phyloP scores from a whole-genome alignment of 179 eudicot genomes.

The Silene noctiflora region DNA sequence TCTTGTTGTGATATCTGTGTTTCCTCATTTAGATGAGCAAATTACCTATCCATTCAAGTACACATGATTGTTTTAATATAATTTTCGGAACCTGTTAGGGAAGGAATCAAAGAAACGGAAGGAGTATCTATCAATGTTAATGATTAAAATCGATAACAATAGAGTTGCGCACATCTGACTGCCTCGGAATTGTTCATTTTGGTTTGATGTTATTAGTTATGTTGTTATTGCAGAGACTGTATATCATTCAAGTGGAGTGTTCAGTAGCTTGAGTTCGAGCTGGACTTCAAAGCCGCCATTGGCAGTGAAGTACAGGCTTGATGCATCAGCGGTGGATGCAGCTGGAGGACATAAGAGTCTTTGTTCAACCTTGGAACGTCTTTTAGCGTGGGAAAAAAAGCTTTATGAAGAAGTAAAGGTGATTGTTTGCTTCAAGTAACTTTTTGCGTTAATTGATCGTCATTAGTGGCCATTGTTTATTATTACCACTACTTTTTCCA shows the following conservation, averaged over 20 bases:
- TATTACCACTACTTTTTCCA: slow-evolving; percentile 13
- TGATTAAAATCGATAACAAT: neutral
- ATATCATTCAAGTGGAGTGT: slow-evolving; percentile 86
- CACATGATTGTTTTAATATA: no score
- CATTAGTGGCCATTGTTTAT: neutral
- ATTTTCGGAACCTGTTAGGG: no score
- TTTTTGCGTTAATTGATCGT: slow-evolving; percentile 8
- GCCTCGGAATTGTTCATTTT: neutral
- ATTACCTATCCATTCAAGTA: no score
- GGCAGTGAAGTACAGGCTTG: slow-evolving; percentile 75
- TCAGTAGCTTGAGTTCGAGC: slow-evolving; percentile 82
- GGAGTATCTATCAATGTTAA: no score
- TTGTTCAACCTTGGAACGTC: slow-evolving; percentile 82
- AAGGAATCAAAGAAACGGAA: neutral
- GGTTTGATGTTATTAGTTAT: slow-evolving; percentile 4
- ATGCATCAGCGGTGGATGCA: slow-evolving; percentile 55
- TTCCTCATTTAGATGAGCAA: no score
- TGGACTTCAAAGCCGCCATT: slow-evolving; percentile 93
- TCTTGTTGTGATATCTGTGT: no score
- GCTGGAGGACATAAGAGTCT: slow-evolving; percentile 66
- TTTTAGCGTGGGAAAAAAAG: slow-evolving; percentile 96
- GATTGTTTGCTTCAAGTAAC: neutral
- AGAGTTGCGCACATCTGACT: neutral
- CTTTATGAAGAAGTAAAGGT: slow-evolving; percentile 93
- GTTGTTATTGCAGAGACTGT: slow-evolving; percentile 63